phyloP scores from a whole-genome alignment of 2,329 filamentous ascomycete species.

The Fusarium falciforme region DNA sequence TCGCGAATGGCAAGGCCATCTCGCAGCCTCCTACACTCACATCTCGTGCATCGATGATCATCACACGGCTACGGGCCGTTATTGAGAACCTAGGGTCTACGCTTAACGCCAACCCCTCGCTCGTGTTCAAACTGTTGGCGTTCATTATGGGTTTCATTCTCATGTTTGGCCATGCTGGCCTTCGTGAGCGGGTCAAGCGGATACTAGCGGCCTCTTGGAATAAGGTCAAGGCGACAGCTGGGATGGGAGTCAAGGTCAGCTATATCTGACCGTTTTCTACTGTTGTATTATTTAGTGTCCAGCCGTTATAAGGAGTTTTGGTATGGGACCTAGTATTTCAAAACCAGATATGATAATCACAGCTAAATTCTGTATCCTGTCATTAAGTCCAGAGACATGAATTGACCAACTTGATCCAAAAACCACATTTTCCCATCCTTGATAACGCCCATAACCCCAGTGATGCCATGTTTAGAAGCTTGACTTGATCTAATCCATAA shows the following conservation, averaged over 20 bases:
- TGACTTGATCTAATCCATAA: conserved; percentile 13
- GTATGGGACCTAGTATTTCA: conserved; percentile 29
- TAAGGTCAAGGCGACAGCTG: conserved; percentile 85
- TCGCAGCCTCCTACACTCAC: conserved; percentile 52
- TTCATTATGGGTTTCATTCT: conserved; percentile 84
- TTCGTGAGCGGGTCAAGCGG: conserved; percentile 79
- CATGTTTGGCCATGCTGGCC: conserved; percentile 78
- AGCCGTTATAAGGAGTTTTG: conserved; percentile 47
- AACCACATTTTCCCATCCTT: conserved; percentile 16
- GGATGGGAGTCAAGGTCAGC: conserved; percentile 97
- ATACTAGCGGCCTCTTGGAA: conserved; percentile 78
- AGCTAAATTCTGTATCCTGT: conserved; percentile 23
- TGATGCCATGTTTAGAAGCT: conserved; percentile 33
- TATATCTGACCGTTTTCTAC: conserved; percentile 74
- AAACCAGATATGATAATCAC: conserved; percentile 26
- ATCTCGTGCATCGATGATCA: conserved; percentile 63
- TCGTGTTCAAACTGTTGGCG: conserved; percentile 73
- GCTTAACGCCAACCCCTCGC: conserved; percentile 67
- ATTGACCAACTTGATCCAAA: conserved; percentile 22
- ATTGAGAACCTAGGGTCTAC: conserved; percentile 63
- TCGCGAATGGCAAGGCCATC: conserved; percentile 45
- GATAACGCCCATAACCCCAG: conserved; percentile 39
- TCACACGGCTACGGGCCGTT: conserved; percentile 63
- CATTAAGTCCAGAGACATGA: conserved; percentile 15
- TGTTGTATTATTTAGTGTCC: conserved; percentile 39